These are phyloP conservation scores for Talaromyces funiculosus DNA, from an alignment of 2,329 filamentous ascomycete genomes.

Conservation along the genomic window DNA sequence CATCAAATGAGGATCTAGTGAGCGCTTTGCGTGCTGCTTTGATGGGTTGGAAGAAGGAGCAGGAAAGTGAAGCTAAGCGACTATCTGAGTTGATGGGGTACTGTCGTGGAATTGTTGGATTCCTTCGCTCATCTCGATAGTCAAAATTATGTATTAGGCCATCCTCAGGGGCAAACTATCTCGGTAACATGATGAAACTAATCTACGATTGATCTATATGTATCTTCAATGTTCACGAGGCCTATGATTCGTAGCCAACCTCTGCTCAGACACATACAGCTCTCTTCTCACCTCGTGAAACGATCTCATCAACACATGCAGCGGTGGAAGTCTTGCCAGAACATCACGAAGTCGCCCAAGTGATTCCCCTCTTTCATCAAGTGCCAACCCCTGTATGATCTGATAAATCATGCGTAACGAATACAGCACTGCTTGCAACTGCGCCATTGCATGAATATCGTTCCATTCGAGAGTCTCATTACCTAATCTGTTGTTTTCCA, in stretches of 20 bases:
- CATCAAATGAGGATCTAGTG: slow-evolving; percentile 39
- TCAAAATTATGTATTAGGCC: not conserved
- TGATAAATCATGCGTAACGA: slow-evolving; percentile 58
- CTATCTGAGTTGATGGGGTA: slow-evolving; percentile 76
- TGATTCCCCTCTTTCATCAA: slow-evolving; percentile 19
- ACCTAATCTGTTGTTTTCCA: not conserved
- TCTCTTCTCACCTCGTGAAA: slow-evolving; percentile 19
- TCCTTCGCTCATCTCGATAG: slow-evolving; percentile 58
- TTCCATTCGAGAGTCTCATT: slow-evolving; percentile 48
- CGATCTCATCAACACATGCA: slow-evolving; percentile 26
- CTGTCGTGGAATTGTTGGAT: slow-evolving; percentile 77
- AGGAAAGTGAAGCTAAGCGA: slow-evolving; percentile 64
- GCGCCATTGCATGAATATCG: slow-evolving; percentile 56
- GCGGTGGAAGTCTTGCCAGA: slow-evolving; percentile 25
- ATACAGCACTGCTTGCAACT: slow-evolving; percentile 57
- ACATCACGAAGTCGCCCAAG: slow-evolving; percentile 15
- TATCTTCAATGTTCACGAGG: not conserved
- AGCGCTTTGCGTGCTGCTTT: slow-evolving; percentile 55
- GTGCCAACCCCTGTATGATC: slow-evolving; percentile 33
- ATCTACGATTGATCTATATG: not conserved
- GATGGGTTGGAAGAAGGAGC: slow-evolving; percentile 63
- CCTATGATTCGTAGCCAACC: too few species aligned
- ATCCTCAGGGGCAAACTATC: not conserved
- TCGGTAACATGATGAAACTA: not conserved
- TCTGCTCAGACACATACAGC: not conserved